Evolutionary conservation across 2,329 filamentous ascomycete genomes (phyloP), one percentile per base, ranked within the genome.

Genomic region (Fusarium miscanthi): DNA sequence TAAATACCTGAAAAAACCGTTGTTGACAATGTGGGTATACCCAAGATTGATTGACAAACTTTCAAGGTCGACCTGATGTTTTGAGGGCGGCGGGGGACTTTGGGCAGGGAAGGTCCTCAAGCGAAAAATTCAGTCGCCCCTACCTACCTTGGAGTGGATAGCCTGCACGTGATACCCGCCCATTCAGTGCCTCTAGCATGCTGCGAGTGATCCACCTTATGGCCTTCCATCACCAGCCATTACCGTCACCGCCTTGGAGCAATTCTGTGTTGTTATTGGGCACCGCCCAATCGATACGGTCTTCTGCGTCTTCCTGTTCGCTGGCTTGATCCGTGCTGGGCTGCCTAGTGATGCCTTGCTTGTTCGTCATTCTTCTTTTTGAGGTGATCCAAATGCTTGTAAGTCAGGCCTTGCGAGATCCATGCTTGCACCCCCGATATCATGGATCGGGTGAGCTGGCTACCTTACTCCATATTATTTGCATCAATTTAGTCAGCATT

Each of bases 81-180:
- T 82, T 83, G 80, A 81, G 80, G 79, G 80, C 79, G 80, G 82
- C 82, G 81, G 81, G 81, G 81, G 81, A 83, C 79, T 74, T 80
- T 80, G 74, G 78, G 74, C 79, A 77, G 79, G 79, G 79, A 77
- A 77, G 74, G 76, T 76, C 76, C 66, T 78, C 78, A 80, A 80
- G 81, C 80, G 81, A 83, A 84, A 84, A 84, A 81, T 82, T 84
- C 82, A 82, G 78, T 81, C 80, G 78, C 75, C 78, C 73, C 75
- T 66, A 51, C 64, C 57, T 66, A 43, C 31, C n/a, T 35, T 41
- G 40, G 70, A 75, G 77, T 74, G 76, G 77, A 67, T 63, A 72
- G 68, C 49, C 64, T 70, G 78, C 81, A 82, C 81, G 81, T 82
- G 81, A 82, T 76, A 56, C 75, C 27, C 52, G 57, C 63, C 69